A percentile compares a stretch with the other conserved stretches of the same genome.
Conservation (phyloP, 2,329 filamentous ascomycete species). For the Harringtonia lauricola region DNA sequence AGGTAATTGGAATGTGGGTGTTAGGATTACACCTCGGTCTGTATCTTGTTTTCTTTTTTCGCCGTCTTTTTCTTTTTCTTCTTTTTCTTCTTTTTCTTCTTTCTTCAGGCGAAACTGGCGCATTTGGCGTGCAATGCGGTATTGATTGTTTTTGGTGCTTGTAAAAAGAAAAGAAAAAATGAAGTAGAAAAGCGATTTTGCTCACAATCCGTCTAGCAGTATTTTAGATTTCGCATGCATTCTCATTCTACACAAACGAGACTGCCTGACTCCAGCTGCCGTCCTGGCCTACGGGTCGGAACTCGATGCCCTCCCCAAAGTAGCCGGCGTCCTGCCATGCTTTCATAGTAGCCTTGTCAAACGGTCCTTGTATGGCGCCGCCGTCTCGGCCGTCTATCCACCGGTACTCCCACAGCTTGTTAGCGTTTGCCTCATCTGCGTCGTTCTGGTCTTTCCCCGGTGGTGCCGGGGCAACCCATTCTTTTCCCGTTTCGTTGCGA, state of each 20-base stretch:
- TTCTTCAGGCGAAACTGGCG: neutral
- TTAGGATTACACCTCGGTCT: slow-evolving; percentile 5
- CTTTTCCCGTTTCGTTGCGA: slow-evolving; percentile 72
- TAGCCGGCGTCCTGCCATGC: slow-evolving; percentile 89
- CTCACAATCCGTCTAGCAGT: neutral
- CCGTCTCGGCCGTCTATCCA: slow-evolving; percentile 85
- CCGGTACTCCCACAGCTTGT: slow-evolving; percentile 72
- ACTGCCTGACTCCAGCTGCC: slow-evolving; percentile 40
- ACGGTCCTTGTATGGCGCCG: slow-evolving; percentile 72
- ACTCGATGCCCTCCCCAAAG: slow-evolving; percentile 82
- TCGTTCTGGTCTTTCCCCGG: neutral
- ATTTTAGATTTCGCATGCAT: too few species aligned
- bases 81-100: slow-evolving; percentile 1
- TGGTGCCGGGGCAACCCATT: slow-evolving; percentile 51
- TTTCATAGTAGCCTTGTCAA: slow-evolving; percentile 74
- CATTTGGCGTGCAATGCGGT: neutral
- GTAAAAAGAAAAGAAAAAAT: neutral
- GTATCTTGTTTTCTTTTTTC: neutral
- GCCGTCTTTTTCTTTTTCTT: neutral
- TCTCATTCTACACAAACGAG: slow-evolving; percentile 12
- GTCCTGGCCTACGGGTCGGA: slow-evolving; percentile 47
- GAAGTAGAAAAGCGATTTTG: neutral
- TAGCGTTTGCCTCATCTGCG: neutral
- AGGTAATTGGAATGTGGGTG: neutral
- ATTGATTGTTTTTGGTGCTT: too few species aligned